Evolutionary conservation across 2,329 filamentous ascomycete genomes (phyloP).

Genomic region (Tolypocladium ophioglossoides): DNA sequence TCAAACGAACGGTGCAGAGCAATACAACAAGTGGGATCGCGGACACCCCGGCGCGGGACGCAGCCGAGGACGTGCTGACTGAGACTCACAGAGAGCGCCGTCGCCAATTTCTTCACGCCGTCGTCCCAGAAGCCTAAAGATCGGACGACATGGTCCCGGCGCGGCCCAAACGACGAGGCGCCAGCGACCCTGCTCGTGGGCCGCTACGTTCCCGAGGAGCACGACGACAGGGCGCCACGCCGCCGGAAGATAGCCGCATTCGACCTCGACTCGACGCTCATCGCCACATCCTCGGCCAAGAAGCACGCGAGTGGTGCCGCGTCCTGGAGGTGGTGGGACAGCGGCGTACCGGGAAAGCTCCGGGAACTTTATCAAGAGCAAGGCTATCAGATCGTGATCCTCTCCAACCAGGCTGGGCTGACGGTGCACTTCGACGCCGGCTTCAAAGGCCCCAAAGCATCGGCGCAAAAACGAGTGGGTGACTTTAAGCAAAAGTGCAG

Average conservation of each 20-base stretch:
- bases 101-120: constrained; percentile 83
- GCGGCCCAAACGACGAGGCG: constrained; percentile 39
- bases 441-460: constrained; percentile 47
- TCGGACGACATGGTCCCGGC: constrained; percentile 59
- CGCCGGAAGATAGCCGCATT: constrained; percentile 60
- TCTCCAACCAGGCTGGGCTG: constrained; percentile 85
- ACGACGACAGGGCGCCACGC: constrained; percentile 13
- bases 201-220: constrained; percentile 46
- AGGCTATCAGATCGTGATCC: constrained; percentile 64
- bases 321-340: constrained; percentile 95
- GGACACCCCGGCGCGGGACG: background rate
- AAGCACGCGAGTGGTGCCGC: constrained; percentile 57
- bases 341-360: constrained; percentile 55
- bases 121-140: constrained; percentile 75
- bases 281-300: constrained; percentile 70
- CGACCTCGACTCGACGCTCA: constrained; percentile 79
- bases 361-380: constrained; percentile 55
- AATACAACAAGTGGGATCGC: constrained; percentile 34
- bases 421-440: constrained; percentile 66
- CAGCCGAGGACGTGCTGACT: constrained; percentile 6
- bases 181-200: constrained; percentile 60
- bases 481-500: constrained; percentile 78
- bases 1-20: constrained; percentile 42
- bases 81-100: constrained; percentile 44
- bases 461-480: constrained; percentile 49